Conservation (phyloP, 2,329 filamentous ascomycete species). For the Talaromyces piceae region DNA sequence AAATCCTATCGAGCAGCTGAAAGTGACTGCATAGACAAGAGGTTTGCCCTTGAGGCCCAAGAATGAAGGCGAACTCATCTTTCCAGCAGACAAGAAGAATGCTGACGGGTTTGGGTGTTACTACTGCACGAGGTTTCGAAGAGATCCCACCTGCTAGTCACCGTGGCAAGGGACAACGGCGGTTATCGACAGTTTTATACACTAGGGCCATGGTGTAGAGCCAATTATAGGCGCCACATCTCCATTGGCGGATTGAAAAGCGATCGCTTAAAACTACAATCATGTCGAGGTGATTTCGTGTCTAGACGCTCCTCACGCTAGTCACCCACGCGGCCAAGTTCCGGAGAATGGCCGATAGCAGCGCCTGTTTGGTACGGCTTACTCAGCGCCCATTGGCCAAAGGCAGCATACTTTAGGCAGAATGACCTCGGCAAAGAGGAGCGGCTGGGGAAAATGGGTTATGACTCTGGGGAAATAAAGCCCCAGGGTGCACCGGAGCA, state of each 20-base stretch:
- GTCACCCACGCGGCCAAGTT: not conserved
- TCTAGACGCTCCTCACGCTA: too few species aligned
- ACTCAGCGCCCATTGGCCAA: too few species aligned
- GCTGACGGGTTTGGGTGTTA: not conserved
- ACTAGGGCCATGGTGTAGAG: not conserved
- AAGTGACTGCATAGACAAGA: slow-evolving; percentile 18
- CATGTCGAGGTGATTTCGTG: too few species aligned
- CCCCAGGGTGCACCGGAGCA: slow-evolving; percentile 1
- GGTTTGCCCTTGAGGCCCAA: slow-evolving; percentile 13
- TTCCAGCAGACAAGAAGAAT: not conserved
- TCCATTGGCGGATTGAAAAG: too few species aligned
- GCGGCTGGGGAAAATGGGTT: not conserved
- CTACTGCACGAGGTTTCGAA: not conserved
- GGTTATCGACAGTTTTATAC: not conserved
- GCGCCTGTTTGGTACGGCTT: not conserved
- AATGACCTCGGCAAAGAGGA: not conserved
- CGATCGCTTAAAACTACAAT: too few species aligned
- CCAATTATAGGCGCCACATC: too few species aligned
- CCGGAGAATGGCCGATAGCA: not conserved
- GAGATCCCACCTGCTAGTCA: not conserved
- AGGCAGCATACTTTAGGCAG: not conserved
- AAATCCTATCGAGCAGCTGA: slow-evolving; percentile 28
- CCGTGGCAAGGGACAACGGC: not conserved
- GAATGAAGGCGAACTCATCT: slow-evolving; percentile 5
- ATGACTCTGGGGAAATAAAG: not conserved